Conservation (phyloP, 495 filamentous ascomycete species). For the Neurospora sp. region DNA sequence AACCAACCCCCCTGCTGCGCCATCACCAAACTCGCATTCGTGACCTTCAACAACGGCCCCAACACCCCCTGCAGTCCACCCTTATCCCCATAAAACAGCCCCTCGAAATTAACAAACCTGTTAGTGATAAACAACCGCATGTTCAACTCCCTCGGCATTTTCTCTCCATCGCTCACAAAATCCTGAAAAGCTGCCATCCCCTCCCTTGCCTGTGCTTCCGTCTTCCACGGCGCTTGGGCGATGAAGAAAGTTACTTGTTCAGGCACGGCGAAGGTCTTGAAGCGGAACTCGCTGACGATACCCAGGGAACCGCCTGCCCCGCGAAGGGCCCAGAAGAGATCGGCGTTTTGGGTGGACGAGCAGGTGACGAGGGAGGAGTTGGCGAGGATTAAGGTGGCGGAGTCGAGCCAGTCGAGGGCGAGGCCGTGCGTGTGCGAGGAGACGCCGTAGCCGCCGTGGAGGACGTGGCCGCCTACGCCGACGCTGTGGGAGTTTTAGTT, state of each 20-base stretch:
- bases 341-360: slow-evolving; percentile 32
- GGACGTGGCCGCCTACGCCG: slow-evolving; percentile 32
- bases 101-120: slow-evolving; percentile 32
- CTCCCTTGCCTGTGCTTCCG: slow-evolving; percentile 12
- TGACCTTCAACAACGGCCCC: slow-evolving; percentile 24
- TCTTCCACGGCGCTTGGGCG: slow-evolving; percentile 23
- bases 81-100: slow-evolving; percentile 32
- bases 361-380: slow-evolving; percentile 30
- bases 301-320: slow-evolving; percentile 36
- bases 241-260: slow-evolving; percentile 33
- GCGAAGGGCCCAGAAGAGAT: slow-evolving; percentile 37
- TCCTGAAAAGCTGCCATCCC: slow-evolving; percentile 31
- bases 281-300: slow-evolving; percentile 32
- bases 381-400: slow-evolving; percentile 33
- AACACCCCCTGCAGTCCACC: slow-evolving; percentile 23
- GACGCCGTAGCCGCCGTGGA: slow-evolving; percentile 36
- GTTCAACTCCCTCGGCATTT: slow-evolving; percentile 35
- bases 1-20: slow-evolving; percentile 28
- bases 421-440: slow-evolving; percentile 36
- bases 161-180: slow-evolving; percentile 13
- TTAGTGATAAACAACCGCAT: slow-evolving; percentile 34
- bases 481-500: slow-evolving; percentile 17
- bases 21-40: slow-evolving; percentile 22
- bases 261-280: slow-evolving; percentile 34
- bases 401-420: slow-evolving; percentile 35